Conservation (phyloP, 192 early-diverging fungal genomes). For the Coemansia sp. region DNA sequence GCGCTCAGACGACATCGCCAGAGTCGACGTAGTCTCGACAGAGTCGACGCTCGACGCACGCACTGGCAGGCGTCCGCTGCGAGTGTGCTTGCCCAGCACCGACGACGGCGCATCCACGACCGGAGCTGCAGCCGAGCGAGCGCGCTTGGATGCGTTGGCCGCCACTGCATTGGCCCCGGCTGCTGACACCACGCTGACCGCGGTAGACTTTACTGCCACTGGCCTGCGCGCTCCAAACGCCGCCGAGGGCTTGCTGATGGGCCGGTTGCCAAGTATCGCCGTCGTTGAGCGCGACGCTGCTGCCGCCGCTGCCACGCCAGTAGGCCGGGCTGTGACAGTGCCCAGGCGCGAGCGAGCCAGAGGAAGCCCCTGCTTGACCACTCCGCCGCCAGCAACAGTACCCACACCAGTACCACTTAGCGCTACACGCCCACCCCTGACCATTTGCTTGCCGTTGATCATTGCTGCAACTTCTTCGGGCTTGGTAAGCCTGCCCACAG, state of each 20-base stretch:
- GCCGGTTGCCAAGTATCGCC: slow-evolving; percentile 14
- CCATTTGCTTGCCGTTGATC: not conserved
- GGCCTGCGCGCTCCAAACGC: slow-evolving; percentile 31
- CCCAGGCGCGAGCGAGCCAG: slow-evolving; percentile 11
- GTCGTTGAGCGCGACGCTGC: not conserved
- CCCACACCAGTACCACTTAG: not conserved
- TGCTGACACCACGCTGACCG: not conserved
- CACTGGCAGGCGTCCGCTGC: slow-evolving; percentile 26
- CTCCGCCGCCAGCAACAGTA: not conserved
- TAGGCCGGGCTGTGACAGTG: not conserved
- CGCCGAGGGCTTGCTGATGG: slow-evolving; percentile 38
- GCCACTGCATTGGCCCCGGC: not conserved
- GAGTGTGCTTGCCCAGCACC: slow-evolving; percentile 45
- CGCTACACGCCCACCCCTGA: slow-evolving; percentile 5
- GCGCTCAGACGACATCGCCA: not conserved
- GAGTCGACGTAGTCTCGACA: not conserved
- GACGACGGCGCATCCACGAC: not conserved
- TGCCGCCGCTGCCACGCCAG: not conserved
- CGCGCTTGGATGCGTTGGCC: slow-evolving; percentile 18
- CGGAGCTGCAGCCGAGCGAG: slow-evolving; percentile 10
- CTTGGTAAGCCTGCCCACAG: slow-evolving; percentile 24
- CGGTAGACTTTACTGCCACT: not conserved
- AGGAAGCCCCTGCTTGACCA: slow-evolving; percentile 6
- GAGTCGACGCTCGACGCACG: not conserved
- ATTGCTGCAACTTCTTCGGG: slow-evolving; percentile 22